Evolutionary conservation across 2,329 filamentous ascomycete genomes (phyloP).

Genomic region (Aureobasidium sp.): DNA sequence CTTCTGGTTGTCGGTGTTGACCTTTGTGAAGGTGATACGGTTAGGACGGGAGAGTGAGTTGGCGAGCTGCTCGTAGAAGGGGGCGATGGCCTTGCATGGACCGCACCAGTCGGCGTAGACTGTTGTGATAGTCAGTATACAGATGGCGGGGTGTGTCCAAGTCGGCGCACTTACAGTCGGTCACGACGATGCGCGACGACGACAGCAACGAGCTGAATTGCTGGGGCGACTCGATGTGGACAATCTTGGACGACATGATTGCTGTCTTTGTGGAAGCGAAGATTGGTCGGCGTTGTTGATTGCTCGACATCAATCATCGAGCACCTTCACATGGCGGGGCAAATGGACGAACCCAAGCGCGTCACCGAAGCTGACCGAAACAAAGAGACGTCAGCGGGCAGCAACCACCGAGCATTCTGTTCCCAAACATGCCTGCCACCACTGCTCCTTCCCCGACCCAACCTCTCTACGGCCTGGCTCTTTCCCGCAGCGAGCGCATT

Average conservation of each 20-base stretch:
- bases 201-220: conserved; percentile 62
- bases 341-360: not conserved
- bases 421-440: not conserved
- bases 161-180: conserved; percentile 62
- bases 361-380: not conserved
- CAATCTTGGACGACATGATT: conserved; percentile 33
- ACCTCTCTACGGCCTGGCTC: conserved; percentile 22
- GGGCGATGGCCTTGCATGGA: conserved; percentile 75
- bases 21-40: conserved; percentile 73
- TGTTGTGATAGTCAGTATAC: conserved; percentile 28
- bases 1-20: conserved; percentile 71
- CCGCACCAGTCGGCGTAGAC: conserved; percentile 84
- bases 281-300: too few species aligned
- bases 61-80: conserved; percentile 71
- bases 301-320: not conserved
- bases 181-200: conserved; percentile 69
- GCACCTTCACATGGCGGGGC: not conserved
- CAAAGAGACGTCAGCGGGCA: not conserved
- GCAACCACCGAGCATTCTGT: not conserved
- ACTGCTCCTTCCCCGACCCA: not conserved
- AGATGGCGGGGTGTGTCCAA: conserved; percentile 1
- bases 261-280: not conserved
- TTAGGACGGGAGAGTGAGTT: conserved; percentile 60
- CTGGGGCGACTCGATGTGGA: conserved; percentile 34
- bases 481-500: conserved; percentile 26